Base-by-base conservation (phyloP, 1,139 yeast genomes). In the Blastobotrys ciferrii region DNA sequence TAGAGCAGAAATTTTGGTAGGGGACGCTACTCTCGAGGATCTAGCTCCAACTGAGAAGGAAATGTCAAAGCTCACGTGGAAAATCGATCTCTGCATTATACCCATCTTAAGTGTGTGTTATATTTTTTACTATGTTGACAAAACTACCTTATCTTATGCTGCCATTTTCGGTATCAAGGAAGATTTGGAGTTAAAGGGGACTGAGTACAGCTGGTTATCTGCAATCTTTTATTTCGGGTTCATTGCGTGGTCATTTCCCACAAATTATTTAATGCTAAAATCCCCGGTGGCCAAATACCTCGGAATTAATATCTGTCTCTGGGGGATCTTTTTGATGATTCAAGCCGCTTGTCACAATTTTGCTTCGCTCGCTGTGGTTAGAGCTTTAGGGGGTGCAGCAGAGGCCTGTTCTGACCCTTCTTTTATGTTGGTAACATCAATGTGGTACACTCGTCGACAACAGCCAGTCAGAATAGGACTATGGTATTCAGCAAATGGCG, bases 61-160 rank as follows among this genome's bases (percentile, higher is more conserved):
- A 5, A 64, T 60, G 36, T 61, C 69, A 25, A 66, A 62, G 55
- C 65, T 54, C 46, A 54, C 76, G 7, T 62, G 75, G n/a, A 61
- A 77, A 53, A 81, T 78, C 40, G 86, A 81, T 61, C 40, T 71
- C 20, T 72, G 64, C 51, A 60, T 82, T 54, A 64, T 81, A 56
- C 87, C 87, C 0, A 51, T 81, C 42, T 70, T 81, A 68, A 73
- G 81, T 58, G 54, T 76, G 12, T 64, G 80, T 31, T 80, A 81
- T 60, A 73, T 80, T 17, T 69, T 76, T 46, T 86, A 81, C 59
- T 80, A 76, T 52, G 75, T 82, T 78, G 89, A 83, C 63, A 83
- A 83, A 58, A 66, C 76, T n/a, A 70, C 85, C 3, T 76, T 75
- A 25, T 72, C 82, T 12, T 78, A 76, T 56, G 86, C 87, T 3